phyloP scores from a whole-genome alignment of 2,329 filamentous ascomycete genomes.

The Pseudogymnoascus sp. region DNA sequence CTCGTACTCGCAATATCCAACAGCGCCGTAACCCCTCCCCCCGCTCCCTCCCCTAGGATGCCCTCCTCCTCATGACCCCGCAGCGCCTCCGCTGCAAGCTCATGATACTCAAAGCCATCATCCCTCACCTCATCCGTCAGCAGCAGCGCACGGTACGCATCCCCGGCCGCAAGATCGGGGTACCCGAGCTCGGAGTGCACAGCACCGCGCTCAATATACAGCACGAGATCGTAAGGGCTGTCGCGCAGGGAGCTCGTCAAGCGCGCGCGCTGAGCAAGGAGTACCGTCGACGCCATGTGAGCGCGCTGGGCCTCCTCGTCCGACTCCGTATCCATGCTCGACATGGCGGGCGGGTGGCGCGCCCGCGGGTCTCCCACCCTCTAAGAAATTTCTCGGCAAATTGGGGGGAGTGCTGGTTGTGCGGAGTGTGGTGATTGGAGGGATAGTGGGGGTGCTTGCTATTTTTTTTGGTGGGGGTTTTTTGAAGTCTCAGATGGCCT shows the following conservation, averaged over 20 bases:
- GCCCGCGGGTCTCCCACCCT: not conserved
- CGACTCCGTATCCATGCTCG: slow-evolving; percentile 7
- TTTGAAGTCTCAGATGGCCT: no score
- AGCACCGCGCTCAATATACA: slow-evolving; percentile 61
- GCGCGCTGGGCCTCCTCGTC: slow-evolving; percentile 6
- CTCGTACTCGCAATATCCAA: slow-evolving; percentile 42
- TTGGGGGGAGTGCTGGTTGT: not conserved
- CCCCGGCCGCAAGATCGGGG: slow-evolving; percentile 79
- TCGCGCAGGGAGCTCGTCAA: slow-evolving; percentile 47
- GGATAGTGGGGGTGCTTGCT: not conserved
- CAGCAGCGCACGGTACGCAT: slow-evolving; percentile 85
- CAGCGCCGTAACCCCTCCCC: slow-evolving; percentile 30
- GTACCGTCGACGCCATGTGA: slow-evolving; percentile 17
- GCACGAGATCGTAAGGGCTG: slow-evolving; percentile 52
- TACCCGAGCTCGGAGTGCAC: slow-evolving; percentile 70
- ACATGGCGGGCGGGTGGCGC: slow-evolving; percentile 1
- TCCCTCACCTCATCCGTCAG: slow-evolving; percentile 73
- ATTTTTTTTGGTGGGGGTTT: not conserved
- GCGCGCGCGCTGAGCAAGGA: slow-evolving; percentile 47
- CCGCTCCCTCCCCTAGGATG: slow-evolving; percentile 20
- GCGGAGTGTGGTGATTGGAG: not conserved
- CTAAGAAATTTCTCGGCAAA: slow-evolving; percentile 3
- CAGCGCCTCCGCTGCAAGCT: slow-evolving; percentile 46
- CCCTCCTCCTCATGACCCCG: slow-evolving; percentile 10
- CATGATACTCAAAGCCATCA: slow-evolving; percentile 75